A percentile compares a stretch with the other conserved stretches of the same genome.
phyloP scores from a whole-genome alignment of 73 alveolate genomes.

The Diophrys appendiculata region DNA sequence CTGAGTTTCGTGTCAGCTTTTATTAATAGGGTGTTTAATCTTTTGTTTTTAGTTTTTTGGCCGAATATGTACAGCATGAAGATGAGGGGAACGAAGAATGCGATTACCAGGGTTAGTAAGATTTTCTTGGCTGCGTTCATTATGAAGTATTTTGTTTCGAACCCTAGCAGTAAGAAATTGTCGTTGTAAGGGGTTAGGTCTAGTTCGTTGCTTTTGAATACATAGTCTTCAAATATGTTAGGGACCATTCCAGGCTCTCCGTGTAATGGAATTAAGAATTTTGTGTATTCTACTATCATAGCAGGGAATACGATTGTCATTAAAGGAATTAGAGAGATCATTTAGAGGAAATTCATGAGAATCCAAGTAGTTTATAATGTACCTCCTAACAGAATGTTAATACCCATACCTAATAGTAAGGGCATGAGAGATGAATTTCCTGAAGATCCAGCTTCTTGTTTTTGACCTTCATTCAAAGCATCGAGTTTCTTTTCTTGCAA shows the following conservation, averaged over 20 bases:
- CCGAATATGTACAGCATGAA: neutral
- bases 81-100: conserved; percentile 1
- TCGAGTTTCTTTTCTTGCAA: neutral
- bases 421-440: neutral
- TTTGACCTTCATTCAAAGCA: neutral
- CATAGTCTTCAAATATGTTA: conserved; percentile 13
- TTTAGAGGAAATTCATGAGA: neutral
- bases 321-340: conserved; percentile 21
- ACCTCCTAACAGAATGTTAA: conserved; percentile 16
- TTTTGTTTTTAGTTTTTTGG: too few species aligned
- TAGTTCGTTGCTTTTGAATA: neutral
- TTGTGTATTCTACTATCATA: conserved; percentile 5
- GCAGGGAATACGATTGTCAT: conserved; percentile 12
- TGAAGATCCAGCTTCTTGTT: neutral
- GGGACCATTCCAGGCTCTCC: conserved; percentile 26
- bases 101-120: neutral
- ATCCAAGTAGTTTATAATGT: conserved; percentile 24
- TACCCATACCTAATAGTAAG: conserved; percentile 8
- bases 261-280: conserved; percentile 4
- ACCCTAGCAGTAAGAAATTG: conserved; percentile 10
- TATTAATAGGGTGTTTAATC: neutral
- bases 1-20: conserved; percentile 8
- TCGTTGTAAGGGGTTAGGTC: conserved; percentile 13
- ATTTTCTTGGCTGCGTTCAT: conserved; percentile 21
- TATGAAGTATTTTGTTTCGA: neutral